Evolutionary conservation across 208 protist species (phyloP).

Genomic region (Acanthamoeba healyi): DNA sequence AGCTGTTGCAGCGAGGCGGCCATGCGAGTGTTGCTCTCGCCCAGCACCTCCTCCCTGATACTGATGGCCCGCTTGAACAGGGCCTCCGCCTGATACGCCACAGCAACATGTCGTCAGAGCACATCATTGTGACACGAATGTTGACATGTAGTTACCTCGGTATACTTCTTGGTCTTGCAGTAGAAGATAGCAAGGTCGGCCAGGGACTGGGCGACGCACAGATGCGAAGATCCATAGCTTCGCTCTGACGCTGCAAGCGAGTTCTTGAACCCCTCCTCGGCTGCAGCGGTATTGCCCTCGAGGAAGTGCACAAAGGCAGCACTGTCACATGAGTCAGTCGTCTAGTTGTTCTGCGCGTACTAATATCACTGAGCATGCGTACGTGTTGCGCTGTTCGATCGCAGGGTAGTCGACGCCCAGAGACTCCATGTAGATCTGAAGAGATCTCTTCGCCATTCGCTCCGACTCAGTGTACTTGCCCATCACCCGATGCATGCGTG

Average conservation of each 20-base stretch:
- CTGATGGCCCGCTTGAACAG: constrained; percentile 36
- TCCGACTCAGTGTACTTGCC: constrained; percentile 72
- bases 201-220: constrained; percentile 60
- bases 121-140: not conserved
- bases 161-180: constrained; percentile 29
- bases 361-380: not conserved
- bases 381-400: constrained; percentile 70
- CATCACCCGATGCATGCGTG: constrained; percentile 22
- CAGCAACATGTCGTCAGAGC: not conserved
- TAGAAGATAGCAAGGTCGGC: constrained; percentile 53
- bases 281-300: not conserved
- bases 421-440: constrained; percentile 71
- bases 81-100: constrained; percentile 7
- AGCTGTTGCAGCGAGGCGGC: constrained; percentile 50
- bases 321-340: not conserved
- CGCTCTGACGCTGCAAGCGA: constrained; percentile 25
- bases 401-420: constrained; percentile 66
- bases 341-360: not conserved
- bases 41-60: constrained; percentile 62
- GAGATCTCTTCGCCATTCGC: constrained; percentile 42
- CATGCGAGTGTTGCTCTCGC: constrained; percentile 52
- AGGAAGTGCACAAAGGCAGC: constrained; percentile 2
- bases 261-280: constrained; percentile 63
- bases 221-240: constrained; percentile 47
- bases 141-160: not conserved